Conservation (phyloP, 2,329 filamentous ascomycete genomes). For the Cadophora sp. region DNA sequence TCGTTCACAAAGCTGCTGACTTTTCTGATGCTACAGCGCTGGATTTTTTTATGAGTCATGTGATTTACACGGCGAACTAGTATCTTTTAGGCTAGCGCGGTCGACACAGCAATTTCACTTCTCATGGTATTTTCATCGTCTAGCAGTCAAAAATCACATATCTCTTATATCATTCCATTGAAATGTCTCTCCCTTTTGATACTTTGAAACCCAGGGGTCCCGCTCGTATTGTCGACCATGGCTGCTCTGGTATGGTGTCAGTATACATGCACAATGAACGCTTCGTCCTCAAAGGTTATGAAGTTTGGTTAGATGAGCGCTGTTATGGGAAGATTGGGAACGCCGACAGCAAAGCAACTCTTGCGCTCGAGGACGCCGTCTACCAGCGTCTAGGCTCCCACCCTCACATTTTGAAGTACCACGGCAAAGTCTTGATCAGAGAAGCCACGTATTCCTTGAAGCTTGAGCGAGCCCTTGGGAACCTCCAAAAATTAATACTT, state of each 20-base stretch:
- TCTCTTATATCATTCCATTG: not conserved
- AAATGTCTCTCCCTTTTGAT: slow-evolving; percentile 20
- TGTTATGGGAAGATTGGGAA: not conserved
- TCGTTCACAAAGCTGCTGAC: no score
- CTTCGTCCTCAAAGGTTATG: slow-evolving; percentile 21
- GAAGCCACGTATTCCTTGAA: slow-evolving; percentile 14
- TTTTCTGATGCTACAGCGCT: no score
- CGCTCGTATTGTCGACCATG: slow-evolving; percentile 12
- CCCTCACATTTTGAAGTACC: slow-evolving; percentile 15
- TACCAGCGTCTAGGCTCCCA: slow-evolving; percentile 10
- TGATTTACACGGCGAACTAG: no score
- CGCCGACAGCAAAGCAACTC: slow-evolving; percentile 2
- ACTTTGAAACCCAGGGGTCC: slow-evolving; percentile 18
- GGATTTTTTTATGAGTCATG: no score
- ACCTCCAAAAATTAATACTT: slow-evolving; percentile 1
- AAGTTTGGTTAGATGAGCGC: slow-evolving; percentile 16
- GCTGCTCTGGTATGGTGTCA: slow-evolving; percentile 10
- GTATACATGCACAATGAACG: slow-evolving; percentile 10
- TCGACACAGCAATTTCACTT: no score
- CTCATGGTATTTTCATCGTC: no score
- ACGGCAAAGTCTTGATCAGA: slow-evolving; percentile 14
- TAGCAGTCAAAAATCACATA: not conserved
- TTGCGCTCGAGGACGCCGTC: slow-evolving; percentile 6
- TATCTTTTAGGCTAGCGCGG: no score
- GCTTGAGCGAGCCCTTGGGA: slow-evolving; percentile 9